These are phyloP conservation scores for Hibiscus trionum DNA, from an alignment of 345 rosid species.

Conservation along the genomic window DNA sequence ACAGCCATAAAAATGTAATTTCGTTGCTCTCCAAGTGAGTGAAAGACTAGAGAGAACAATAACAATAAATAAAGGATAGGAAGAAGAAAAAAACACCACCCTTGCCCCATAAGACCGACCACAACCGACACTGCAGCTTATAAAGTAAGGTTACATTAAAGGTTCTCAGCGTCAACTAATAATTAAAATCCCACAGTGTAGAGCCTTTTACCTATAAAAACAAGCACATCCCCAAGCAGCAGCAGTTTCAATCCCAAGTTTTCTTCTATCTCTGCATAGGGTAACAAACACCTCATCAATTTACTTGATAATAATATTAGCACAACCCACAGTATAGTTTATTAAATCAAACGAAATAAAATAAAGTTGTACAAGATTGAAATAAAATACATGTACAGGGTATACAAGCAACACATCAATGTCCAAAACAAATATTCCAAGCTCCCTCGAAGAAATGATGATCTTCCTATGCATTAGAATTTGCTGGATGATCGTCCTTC, in stretches of 20 bases:
- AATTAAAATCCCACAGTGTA: conserved; percentile 21
- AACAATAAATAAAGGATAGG: not conserved
- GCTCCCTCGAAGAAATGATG: conserved; percentile 4
- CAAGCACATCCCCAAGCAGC: conserved; percentile 25
- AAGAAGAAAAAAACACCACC: not conserved
- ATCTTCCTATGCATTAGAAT: too few relatives aligned
- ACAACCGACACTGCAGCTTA: not conserved
- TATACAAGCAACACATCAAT: conserved; percentile 31
- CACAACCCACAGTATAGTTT: not conserved
- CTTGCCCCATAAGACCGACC: not conserved
- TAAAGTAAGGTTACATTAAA: conserved; percentile 4
- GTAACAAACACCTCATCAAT: not conserved
- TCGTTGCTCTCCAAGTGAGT: conserved; percentile 21
- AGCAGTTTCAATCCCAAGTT: conserved; percentile 21
- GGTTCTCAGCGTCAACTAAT: conserved; percentile 12
- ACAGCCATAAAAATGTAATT: conserved; percentile 21
- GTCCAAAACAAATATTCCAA: not conserved
- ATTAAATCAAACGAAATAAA: not conserved
- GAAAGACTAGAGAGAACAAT: not conserved
- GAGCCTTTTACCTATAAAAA: conserved; percentile 21
- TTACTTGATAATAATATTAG: not conserved
- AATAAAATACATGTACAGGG: conserved; percentile 68
- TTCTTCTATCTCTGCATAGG: conserved; percentile 41
- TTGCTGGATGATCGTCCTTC: too few relatives aligned
- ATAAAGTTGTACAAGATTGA: not conserved